Evolutionary conservation across 495 filamentous ascomycete genomes (phyloP), one percentile per base, ranked within the genome.

Genomic region (Annulohypoxylon bovei): DNA sequence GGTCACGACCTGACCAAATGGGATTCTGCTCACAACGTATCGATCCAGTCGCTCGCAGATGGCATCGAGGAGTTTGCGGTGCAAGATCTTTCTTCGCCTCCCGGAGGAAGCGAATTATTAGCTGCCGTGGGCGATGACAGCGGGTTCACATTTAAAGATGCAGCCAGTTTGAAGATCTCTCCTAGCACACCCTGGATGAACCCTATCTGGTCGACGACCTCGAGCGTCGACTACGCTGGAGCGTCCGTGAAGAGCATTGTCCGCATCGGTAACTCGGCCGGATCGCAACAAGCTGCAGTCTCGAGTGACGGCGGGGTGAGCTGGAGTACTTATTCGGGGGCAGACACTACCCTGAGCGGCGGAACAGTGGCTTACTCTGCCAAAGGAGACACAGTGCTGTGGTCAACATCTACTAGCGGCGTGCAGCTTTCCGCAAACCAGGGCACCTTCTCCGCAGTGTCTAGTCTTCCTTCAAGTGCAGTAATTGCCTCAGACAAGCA

Each of bases 11-110:
- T 85, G 44, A 81, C 79, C 7, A 81, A 79, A 32, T 86, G 87
- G 84, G 81, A 87, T 66, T 81, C 81, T 9, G 55, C 62, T 42
- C 84, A 81, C 70, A 84, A 85, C 65, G 74, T 88, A 49, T 75
- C 81, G 8, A 80, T 88, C 53, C 73, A 82, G 40, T 83, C 83
- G 11, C 72, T 88, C 6, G 87, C 88, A 1, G 81, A 82, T 44
- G 88, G 88, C 7, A 88, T 89, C 52, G 87, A 90, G 52, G 87
- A 89, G 62, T 86, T 84, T 40, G 77, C 86, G 9, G 81, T 88
- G 1, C 78, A 81, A 37, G 85, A 79, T 6, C 81, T 90, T 18
- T 77, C 82, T 22, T 84, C 83, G 4, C 79, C 83, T 0, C 84
- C 85, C 4, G 84, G 84, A 3, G 84, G 86, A 9, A 80, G 82